Percentiles rank a stretch among this genome's conserved stretches.
These are phyloP conservation scores for Parasarocladium wereldwijsianum DNA, from an alignment of 2,329 filamentous ascomycete species.

Conservation along the genomic window DNA sequence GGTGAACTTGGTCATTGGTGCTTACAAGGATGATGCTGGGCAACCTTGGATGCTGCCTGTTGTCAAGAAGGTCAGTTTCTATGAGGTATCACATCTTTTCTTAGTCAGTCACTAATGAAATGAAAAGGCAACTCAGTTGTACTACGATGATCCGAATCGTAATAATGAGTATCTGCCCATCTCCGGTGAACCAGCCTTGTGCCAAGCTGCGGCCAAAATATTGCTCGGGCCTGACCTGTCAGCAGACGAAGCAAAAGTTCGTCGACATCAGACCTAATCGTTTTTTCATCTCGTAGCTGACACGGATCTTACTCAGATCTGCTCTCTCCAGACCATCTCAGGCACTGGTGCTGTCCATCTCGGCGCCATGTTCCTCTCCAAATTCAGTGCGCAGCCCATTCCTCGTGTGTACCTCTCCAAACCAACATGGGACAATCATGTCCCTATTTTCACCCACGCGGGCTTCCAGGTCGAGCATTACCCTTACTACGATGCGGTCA, in stretches of 20 bases:
- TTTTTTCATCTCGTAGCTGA: not conserved
- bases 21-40: constrained; percentile 76
- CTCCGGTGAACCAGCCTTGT: constrained; percentile 60
- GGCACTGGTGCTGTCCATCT: constrained; percentile 21
- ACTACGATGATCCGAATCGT: constrained; percentile 64
- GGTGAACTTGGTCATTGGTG: constrained; percentile 38
- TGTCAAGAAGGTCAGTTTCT: constrained; percentile 58
- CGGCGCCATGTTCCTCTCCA: constrained; percentile 12
- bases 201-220: constrained; percentile 12
- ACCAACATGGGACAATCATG: constrained; percentile 34
- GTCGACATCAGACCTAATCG: not conserved
- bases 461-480: constrained; percentile 12
- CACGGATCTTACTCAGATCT: constrained; percentile 3
- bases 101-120: not conserved
- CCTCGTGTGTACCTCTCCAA: constrained; percentile 14
- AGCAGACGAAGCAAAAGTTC: not conserved
- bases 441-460: constrained; percentile 14
- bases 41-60: constrained; percentile 89
- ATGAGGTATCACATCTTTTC: not conserved
- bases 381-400: constrained; percentile 8
- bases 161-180: constrained; percentile 95
- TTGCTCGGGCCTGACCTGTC: constrained; percentile 9
- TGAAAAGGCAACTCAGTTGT: constrained; percentile 61
- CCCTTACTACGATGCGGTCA: constrained; percentile 15
- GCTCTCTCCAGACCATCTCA: constrained; percentile 19